Percentiles rank a stretch among this genome's conserved stretches.
Conservation (phyloP, 345 rosid genomes). For the Eucalyptus coolabah region DNA sequence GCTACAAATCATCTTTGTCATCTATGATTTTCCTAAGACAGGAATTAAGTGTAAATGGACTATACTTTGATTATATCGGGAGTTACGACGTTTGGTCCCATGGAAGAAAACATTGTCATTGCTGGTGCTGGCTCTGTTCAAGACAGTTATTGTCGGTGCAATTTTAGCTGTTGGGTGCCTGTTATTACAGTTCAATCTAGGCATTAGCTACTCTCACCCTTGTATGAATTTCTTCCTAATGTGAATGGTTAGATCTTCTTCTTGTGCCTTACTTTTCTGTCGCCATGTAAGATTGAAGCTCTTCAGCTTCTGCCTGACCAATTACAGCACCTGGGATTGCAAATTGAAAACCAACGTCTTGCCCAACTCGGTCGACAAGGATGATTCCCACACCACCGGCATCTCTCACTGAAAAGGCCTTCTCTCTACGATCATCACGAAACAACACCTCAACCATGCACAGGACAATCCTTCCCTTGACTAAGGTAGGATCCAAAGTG, state of each 20-base stretch:
- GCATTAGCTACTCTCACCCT: not conserved
- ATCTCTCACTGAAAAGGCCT: slow-evolving; percentile 6
- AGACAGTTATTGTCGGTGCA: slow-evolving; percentile 11
- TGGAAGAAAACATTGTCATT: slow-evolving; percentile 28
- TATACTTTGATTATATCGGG: slow-evolving; percentile 34
- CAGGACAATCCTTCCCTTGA: slow-evolving; percentile 36
- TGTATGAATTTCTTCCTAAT: not conserved
- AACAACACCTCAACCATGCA: slow-evolving; percentile 9
- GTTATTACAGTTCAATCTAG: not conserved
- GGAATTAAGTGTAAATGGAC: not conserved
- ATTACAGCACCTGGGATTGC: slow-evolving; percentile 18
- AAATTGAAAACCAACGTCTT: slow-evolving; percentile 25
- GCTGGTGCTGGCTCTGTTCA: slow-evolving; percentile 26
- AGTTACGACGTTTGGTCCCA: slow-evolving; percentile 27
- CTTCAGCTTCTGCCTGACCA: slow-evolving; percentile 20
- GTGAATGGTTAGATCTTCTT: not conserved
- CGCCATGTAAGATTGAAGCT: slow-evolving; percentile 21
- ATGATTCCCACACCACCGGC: slow-evolving; percentile 38
- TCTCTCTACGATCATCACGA: slow-evolving; percentile 4
- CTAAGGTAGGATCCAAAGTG: slow-evolving; percentile 16
- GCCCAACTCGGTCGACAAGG: slow-evolving; percentile 13
- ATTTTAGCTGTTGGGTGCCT: slow-evolving; percentile 28
- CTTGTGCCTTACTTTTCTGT: slow-evolving; percentile 15
- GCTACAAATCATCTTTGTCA: not conserved
- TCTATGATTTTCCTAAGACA: not conserved